Percentiles rank a stretch among this genome's conserved stretches.
phyloP scores from a whole-genome alignment of 441 rosid species.

The Mallotus repandus region DNA sequence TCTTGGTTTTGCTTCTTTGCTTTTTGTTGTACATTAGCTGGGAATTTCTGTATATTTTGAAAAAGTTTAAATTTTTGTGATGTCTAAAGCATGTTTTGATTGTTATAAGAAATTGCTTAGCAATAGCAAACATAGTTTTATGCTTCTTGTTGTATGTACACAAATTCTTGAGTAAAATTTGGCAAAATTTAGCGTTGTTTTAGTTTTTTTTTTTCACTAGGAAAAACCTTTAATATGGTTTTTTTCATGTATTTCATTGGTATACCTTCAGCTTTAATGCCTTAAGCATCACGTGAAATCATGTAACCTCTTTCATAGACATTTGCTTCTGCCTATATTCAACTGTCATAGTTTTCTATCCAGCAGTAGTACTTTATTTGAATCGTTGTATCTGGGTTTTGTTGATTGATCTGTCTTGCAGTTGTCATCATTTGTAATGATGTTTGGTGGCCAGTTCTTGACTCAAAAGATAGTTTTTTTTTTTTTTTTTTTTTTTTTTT shows the following conservation, averaged over 20 bases:
- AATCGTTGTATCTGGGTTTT: background rate
- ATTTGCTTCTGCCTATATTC: background rate
- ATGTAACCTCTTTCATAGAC: background rate
- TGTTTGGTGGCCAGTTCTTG: conserved; percentile 18
- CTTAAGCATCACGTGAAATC: background rate
- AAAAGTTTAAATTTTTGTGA: background rate
- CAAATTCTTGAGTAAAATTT: background rate
- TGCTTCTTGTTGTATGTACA: background rate
- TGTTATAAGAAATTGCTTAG: background rate
- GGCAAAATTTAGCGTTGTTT: background rate
- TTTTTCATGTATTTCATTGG: background rate
- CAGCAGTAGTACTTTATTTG: background rate
- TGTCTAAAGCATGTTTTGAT: background rate
- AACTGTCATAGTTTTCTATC: background rate
- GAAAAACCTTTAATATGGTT: background rate
- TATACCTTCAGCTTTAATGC: conserved; percentile 2
- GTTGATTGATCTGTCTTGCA: background rate
- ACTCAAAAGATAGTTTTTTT: background rate
- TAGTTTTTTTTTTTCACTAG: background rate
- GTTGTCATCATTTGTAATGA: background rate
- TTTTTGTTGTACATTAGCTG: background rate
- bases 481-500: conserved; percentile 16
- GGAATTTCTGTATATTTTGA: background rate
- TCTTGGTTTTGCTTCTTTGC: background rate
- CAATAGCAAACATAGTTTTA: background rate